phyloP scores from a whole-genome alignment of 371 early-diverging fungal species.

The Mortierella sp. region DNA sequence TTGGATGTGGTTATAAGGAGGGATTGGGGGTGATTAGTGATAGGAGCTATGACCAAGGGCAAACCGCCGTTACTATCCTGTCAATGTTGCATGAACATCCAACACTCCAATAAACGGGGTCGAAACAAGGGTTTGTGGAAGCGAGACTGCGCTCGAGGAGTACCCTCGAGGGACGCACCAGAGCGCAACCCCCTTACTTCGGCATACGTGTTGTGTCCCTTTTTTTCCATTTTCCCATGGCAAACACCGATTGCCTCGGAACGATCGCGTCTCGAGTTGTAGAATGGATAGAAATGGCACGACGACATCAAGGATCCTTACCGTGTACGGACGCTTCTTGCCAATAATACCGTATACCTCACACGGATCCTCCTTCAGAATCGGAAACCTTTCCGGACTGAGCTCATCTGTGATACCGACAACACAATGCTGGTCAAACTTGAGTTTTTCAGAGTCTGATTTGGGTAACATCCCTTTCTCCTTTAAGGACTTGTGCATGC shows the following conservation, averaged over 20 bases:
- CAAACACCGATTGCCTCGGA: too few species aligned
- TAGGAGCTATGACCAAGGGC: neutral
- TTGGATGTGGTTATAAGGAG: neutral
- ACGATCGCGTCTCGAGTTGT: neutral
- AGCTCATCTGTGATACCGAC: constrained; percentile 46
- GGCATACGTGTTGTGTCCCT: too few species aligned
- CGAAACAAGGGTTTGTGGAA: too few species aligned
- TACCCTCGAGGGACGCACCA: too few species aligned
- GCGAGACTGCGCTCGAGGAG: too few species aligned
- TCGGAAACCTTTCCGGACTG: constrained; percentile 26
- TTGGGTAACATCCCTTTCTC: constrained; percentile 25
- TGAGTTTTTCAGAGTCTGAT: constrained; percentile 43
- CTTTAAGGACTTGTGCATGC: constrained; percentile 37
- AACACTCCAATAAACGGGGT: too few species aligned
- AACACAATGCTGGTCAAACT: constrained; percentile 49
- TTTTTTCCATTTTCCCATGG: too few species aligned
- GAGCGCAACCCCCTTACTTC: too few species aligned
- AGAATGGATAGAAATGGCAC: neutral
- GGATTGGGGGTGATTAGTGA: neutral
- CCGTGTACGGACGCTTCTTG: constrained; percentile 41
- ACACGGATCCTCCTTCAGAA: constrained; percentile 17
- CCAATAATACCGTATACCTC: constrained; percentile 40
- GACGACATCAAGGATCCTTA: too few species aligned
- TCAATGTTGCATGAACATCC: too few species aligned
- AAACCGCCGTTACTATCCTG: too few species aligned